Conservation (phyloP, 2,329 filamentous ascomycete genomes). For the Calonectria montana region DNA sequence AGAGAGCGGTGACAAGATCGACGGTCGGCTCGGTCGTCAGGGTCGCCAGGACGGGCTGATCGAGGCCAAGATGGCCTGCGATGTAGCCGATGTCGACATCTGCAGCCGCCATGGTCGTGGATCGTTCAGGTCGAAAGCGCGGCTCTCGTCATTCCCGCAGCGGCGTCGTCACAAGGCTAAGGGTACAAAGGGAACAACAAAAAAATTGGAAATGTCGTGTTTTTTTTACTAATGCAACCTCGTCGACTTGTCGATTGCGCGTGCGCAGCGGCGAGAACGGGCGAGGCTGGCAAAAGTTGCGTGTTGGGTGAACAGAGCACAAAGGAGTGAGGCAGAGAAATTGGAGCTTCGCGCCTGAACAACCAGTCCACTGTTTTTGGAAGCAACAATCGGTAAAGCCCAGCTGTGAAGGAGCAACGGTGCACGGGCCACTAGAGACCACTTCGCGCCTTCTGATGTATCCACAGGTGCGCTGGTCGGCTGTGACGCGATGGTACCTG, state of each 20-base stretch:
- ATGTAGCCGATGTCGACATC: constrained; percentile 78
- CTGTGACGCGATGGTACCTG: constrained; percentile 3
- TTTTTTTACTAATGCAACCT: background rate
- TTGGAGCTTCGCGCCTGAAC: constrained; percentile 41
- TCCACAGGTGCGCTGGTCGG: background rate
- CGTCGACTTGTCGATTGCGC: background rate
- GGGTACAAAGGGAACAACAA: background rate
- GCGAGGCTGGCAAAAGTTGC: constrained; percentile 1
- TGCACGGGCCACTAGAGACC: constrained; percentile 32
- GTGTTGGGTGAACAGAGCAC: constrained; percentile 17
- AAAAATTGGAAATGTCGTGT: constrained; percentile 4
- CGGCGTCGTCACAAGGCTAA: constrained; percentile 25
- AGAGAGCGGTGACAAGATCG: constrained; percentile 80
- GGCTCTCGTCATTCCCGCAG: constrained; percentile 42
- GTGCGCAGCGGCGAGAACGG: constrained; percentile 4
- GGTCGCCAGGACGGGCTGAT: constrained; percentile 71
- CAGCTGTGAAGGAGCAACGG: constrained; percentile 31
- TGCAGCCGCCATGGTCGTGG: constrained; percentile 55
- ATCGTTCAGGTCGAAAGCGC: constrained; percentile 39
- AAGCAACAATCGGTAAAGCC: constrained; percentile 35
- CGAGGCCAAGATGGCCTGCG: constrained; percentile 76
- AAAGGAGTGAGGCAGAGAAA: constrained; percentile 34
- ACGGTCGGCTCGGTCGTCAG: constrained; percentile 76
- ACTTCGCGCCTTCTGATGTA: background rate
- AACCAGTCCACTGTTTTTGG: constrained; percentile 31